A percentile compares a stretch with the other conserved stretches of the same genome.
Evolutionary conservation across 1,284 basidiomycete species (phyloP).

Genomic region (Rhodotorula sp.): DNA sequence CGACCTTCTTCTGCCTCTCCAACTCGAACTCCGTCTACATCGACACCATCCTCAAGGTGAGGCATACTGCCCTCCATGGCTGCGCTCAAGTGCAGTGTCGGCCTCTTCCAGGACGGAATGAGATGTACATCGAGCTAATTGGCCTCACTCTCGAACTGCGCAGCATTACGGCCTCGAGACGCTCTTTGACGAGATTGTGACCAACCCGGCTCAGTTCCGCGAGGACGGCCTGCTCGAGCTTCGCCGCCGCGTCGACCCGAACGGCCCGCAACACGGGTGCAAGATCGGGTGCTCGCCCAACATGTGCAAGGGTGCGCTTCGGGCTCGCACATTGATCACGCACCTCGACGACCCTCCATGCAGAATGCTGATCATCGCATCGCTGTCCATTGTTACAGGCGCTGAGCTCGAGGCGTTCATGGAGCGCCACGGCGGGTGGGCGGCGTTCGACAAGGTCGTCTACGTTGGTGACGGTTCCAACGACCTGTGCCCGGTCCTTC

Average conservation of each 20-base stretch:
- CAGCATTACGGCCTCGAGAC: constrained; percentile 66
- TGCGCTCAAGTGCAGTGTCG: too few species aligned
- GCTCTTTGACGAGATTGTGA: constrained; percentile 83
- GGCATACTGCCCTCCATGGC: constrained; percentile 28
- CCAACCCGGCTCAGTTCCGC: constrained; percentile 87
- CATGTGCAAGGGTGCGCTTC: constrained; percentile 86
- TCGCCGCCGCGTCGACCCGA: constrained; percentile 63
- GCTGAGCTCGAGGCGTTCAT: constrained; percentile 85
- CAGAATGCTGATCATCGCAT: too few species aligned
- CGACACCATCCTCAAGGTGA: constrained; percentile 75
- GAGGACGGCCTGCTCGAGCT: constrained; percentile 73
- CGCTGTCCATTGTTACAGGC: constrained; percentile 56
- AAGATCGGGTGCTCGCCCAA: constrained; percentile 87
- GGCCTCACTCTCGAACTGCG: constrained; percentile 52
- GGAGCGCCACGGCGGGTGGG: constrained; percentile 61
- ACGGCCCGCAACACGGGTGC: constrained; percentile 78
- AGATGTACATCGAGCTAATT: background rate
- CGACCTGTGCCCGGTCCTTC: constrained; percentile 89
- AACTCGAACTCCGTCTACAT: constrained; percentile 95
- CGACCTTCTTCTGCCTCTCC: constrained; percentile 80
- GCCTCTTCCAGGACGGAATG: too few species aligned
- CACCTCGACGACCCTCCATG: too few species aligned
- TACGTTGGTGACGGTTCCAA: constrained; percentile 95
- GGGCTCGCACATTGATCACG: too few species aligned
- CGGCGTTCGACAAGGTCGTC: constrained; percentile 71